Conservation (phyloP, 179 eudicot genomes). For the Corrigiola litoralis region DNA sequence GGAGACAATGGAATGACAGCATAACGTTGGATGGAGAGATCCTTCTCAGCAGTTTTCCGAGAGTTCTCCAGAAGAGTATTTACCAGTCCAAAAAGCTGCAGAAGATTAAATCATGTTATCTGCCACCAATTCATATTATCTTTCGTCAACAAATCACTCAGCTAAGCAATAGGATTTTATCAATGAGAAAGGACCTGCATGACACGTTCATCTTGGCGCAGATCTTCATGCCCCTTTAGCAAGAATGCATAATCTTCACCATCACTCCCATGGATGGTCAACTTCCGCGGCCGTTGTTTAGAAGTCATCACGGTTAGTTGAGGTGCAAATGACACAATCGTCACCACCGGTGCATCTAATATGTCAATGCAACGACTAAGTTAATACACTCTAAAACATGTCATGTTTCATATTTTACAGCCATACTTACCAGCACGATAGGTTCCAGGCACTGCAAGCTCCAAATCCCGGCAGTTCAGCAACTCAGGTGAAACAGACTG, state of each 20-base stretch:
- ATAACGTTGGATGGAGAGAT: constrained; percentile 87
- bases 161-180: background rate
- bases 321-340: constrained; percentile 83
- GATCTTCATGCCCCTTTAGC: constrained; percentile 97
- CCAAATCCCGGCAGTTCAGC: constrained; percentile 75
- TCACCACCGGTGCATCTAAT: constrained; percentile 84
- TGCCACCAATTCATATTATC: background rate
- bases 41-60: constrained; percentile 88
- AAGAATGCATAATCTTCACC: constrained; percentile 96
- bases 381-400: background rate
- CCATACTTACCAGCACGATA: constrained; percentile 75
- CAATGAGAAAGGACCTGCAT: constrained; percentile 67
- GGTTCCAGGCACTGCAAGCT: constrained; percentile 98
- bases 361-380: constrained; percentile 6
- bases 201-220: constrained; percentile 99
- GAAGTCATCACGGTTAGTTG: constrained; percentile 96
- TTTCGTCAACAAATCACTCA: background rate
- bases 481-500: constrained; percentile 96
- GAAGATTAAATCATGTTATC: constrained; percentile 2
- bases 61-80: constrained; percentile 91
- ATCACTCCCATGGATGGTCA: constrained; percentile 93
- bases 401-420: background rate
- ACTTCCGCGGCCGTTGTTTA: constrained; percentile 93
- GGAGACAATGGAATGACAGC: constrained; percentile 94
- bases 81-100: constrained; percentile 94